phyloP scores from a whole-genome alignment of 2,329 filamentous ascomycete genomes.

The Pseudodiploospora longispora region DNA sequence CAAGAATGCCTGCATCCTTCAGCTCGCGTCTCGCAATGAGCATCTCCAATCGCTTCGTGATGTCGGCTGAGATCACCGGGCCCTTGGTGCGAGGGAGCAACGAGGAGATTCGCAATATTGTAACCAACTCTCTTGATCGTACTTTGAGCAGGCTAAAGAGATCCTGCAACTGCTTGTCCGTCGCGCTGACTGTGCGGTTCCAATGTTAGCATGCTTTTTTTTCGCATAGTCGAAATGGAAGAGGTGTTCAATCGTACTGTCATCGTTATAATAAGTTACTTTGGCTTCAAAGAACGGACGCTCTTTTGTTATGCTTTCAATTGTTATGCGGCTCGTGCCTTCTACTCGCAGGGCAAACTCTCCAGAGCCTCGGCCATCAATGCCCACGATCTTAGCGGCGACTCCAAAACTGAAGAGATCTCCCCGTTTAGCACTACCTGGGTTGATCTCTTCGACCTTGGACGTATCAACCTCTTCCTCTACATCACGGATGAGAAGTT shows the following conservation, averaged over 20 bases:
- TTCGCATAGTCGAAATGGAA: background rate
- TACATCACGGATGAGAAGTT: slow-evolving; percentile 62
- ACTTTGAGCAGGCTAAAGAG: slow-evolving; percentile 76
- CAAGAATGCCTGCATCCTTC: slow-evolving; percentile 73
- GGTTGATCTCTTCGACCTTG: slow-evolving; percentile 42
- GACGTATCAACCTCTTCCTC: slow-evolving; percentile 37
- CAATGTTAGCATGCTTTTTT: slow-evolving; percentile 6
- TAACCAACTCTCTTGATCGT: slow-evolving; percentile 77
- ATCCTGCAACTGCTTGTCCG: slow-evolving; percentile 56
- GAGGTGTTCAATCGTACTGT: slow-evolving; percentile 37
- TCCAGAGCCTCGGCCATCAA: slow-evolving; percentile 65
- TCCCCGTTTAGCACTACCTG: slow-evolving; percentile 52
- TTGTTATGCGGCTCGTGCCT: slow-evolving; percentile 66
- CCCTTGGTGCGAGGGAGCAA: slow-evolving; percentile 65
- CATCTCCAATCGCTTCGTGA: slow-evolving; percentile 77
- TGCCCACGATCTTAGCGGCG: slow-evolving; percentile 67
- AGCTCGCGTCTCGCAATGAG: slow-evolving; percentile 79
- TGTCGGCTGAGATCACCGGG: slow-evolving; percentile 66
- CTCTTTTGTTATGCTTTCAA: slow-evolving; percentile 60
- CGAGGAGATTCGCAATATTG: slow-evolving; percentile 74
- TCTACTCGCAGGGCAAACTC: slow-evolving; percentile 84
- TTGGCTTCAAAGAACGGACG: slow-evolving; percentile 81
- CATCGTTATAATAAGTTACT: slow-evolving; percentile 63
- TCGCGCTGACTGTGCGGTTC: slow-evolving; percentile 17
- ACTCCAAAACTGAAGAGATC: slow-evolving; percentile 82